These are phyloP conservation scores for Sporodiniella umbellata DNA, from an alignment of 371 early-diverging fungal genomes.

Conservation along the genomic window DNA sequence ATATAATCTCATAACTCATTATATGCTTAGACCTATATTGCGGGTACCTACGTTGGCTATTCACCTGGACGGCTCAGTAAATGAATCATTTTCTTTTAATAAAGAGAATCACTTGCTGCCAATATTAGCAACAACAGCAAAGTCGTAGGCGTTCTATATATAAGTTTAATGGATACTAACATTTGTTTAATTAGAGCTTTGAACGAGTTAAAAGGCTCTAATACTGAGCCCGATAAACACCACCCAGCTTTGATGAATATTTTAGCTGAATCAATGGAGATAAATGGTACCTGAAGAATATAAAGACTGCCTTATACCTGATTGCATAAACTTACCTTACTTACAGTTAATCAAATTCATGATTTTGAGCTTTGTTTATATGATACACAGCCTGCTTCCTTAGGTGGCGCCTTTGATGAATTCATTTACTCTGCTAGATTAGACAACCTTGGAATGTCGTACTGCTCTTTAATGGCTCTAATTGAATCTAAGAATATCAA, in stretches of 20 bases:
- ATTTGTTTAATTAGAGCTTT: conserved; percentile 7
- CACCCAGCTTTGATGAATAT: conserved; percentile 72
- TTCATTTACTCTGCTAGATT: conserved; percentile 89
- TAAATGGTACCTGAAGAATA: conserved; percentile 26
- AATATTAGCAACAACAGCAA: conserved; percentile 72
- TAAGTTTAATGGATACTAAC: background rate
- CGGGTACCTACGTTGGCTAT: conserved; percentile 91
- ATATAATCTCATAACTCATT: no score
- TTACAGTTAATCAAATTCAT: conserved; percentile 68
- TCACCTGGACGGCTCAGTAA: conserved; percentile 81
- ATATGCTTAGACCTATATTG: conserved; percentile 63
- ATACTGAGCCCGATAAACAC: conserved; percentile 46
- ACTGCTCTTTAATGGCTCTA: conserved; percentile 50
- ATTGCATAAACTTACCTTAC: no score
- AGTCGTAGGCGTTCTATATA: conserved; percentile 37
- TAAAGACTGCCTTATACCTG: no score
- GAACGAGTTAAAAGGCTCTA: conserved; percentile 9
- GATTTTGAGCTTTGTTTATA: conserved; percentile 95
- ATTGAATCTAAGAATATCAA: background rate
- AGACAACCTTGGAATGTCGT: conserved; percentile 93
- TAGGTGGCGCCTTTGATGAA: conserved; percentile 87
- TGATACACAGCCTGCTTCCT: conserved; percentile 68
- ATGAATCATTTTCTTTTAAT: conserved; percentile 87
- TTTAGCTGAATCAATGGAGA: conserved; percentile 67
- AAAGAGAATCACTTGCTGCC: conserved; percentile 88